phyloP scores from a whole-genome alignment of 805 yeast genomes.

The Metschnikowia gelsemii region DNA sequence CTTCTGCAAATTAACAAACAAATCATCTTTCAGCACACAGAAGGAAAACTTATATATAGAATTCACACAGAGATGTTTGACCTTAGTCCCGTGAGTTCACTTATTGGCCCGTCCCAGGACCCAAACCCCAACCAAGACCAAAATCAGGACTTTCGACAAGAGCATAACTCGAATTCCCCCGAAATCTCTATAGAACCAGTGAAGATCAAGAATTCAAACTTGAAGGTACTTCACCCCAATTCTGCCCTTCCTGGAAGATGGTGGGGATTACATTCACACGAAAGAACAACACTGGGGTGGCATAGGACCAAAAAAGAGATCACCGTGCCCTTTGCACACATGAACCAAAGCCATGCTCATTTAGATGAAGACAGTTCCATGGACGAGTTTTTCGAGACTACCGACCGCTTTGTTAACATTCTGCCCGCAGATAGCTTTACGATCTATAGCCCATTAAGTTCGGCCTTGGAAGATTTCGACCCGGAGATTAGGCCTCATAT shows the following conservation, averaged over 20 bases:
- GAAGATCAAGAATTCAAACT: background rate
- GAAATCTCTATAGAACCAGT: slow-evolving; percentile 1
- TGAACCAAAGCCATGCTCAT: slow-evolving; percentile 2
- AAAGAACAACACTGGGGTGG: background rate
- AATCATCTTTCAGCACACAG: too few species aligned
- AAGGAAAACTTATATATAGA: background rate
- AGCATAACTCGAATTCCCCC: slow-evolving; percentile 1
- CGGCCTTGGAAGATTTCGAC: slow-evolving; percentile 14
- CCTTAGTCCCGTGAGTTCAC: slow-evolving; percentile 6
- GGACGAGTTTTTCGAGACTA: slow-evolving; percentile 18
- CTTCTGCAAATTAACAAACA: too few species aligned
- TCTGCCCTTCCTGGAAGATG: slow-evolving; percentile 12
- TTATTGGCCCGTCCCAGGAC: background rate
- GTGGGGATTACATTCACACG: slow-evolving; percentile 5
- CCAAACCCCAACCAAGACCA: too few species aligned
- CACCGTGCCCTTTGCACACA: background rate
- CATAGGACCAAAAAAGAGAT: background rate
- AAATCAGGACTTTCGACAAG: slow-evolving; percentile 3
- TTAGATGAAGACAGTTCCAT: slow-evolving; percentile 12
- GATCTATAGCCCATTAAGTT: slow-evolving; percentile 10
- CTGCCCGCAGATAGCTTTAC: background rate
- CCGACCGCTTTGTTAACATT: slow-evolving; percentile 5
- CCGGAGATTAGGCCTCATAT: slow-evolving; percentile 19
- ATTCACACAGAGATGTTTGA: slow-evolving; percentile 2
- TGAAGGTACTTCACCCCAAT: slow-evolving; percentile 10